Evolutionary conservation across 2,329 filamentous ascomycete genomes (phyloP), one percentile per base, ranked within the genome.

Genomic region (Neonectria coccinea): DNA sequence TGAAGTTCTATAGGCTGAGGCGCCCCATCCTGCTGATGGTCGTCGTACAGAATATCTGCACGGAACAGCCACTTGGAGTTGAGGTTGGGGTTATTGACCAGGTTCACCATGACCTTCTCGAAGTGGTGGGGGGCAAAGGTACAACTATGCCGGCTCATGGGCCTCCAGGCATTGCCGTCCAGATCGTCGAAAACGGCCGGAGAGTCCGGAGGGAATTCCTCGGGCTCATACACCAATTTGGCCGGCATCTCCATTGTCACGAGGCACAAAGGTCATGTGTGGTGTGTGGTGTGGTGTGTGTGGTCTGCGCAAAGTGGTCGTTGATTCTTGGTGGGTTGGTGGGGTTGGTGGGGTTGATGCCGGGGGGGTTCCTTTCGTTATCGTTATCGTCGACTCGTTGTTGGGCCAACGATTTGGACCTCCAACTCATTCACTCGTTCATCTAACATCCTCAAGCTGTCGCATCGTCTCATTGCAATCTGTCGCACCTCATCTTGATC

Each of bases 31-130:
- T 59, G 55, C 33, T 51, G 44, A 45, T 56, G 31, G 31, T 77
- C 73, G 52, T 80, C 78, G 47, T 75, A 85, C 27, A 92, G 83
- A 27, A 95, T 89, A 73, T 96, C 92, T 51, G 92, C 92, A 31
- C 92, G 88, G 73, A 94, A 92, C 1, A 96, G 83, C 85, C 91
- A 92, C 16, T 86, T 89, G 0, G 91, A 92, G 68, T 93, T 93
- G 78, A 93, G 83, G 69, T 96, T 95, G 1, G 92, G 92, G 72
- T 95, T 94, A 70, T 86, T 86, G 68, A 95, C 86, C 61, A 94
- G 82, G 73, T 94, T 93, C 70, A 88, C 79, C 88, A 93, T 92
- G 54, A 92, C 89, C 44, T 84, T 78, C 64, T 83, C 79, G 75
- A 94, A 95, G 59, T 88, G 81, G 31, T 84, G 81, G 1, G 89